A percentile compares a stretch with the other conserved stretches of the same genome.
Evolutionary conservation across 2,329 filamentous ascomycete genomes (phyloP).

Genomic region (Grosmannia huntii): DNA sequence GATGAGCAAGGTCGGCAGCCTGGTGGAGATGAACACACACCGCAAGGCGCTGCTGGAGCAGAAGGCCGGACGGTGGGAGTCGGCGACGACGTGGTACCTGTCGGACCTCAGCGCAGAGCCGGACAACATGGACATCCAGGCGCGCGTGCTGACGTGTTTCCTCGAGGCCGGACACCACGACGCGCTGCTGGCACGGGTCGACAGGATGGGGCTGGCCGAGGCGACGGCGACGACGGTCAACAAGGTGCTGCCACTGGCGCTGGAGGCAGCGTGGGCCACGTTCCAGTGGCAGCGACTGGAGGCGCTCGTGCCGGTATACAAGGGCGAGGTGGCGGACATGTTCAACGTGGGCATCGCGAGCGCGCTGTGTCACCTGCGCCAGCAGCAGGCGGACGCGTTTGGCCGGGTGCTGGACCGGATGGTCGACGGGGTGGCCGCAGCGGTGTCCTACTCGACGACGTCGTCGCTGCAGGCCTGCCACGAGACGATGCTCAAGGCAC

Average conservation of each 20-base stretch:
- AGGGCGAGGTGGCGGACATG: conserved; percentile 36
- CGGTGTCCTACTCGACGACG: conserved; percentile 64
- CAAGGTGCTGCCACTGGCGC: conserved; percentile 66
- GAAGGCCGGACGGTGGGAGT: conserved; percentile 86
- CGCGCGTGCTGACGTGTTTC: conserved; percentile 74
- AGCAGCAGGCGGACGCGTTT: conserved; percentile 38
- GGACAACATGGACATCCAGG: conserved; percentile 61
- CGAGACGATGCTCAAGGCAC: conserved; percentile 71
- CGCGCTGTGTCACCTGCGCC: conserved; percentile 48
- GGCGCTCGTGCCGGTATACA: conserved; percentile 47
- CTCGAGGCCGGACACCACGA: conserved; percentile 95
- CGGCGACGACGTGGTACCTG: conserved; percentile 96
- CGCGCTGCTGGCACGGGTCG: conserved; percentile 74
- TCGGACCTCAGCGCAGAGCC: conserved; percentile 73
- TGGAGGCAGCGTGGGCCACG: conserved; percentile 87
- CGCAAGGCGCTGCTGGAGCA: conserved; percentile 88
- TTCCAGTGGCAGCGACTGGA: conserved; percentile 66
- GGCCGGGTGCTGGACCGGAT: conserved; percentile 46
- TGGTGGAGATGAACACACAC: conserved; percentile 57
- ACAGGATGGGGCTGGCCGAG: conserved; percentile 46
- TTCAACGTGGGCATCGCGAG: conserved; percentile 75
- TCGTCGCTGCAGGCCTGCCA: conserved; percentile 75
- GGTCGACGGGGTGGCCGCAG: conserved; percentile 56
- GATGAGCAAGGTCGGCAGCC: conserved; percentile 68
- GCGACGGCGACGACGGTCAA: conserved; percentile 37